Percentiles rank a stretch among this genome's conserved stretches.
Evolutionary conservation across 768 basidiomycete genomes (phyloP).

Genomic region (Hericium erinaceus): DNA sequence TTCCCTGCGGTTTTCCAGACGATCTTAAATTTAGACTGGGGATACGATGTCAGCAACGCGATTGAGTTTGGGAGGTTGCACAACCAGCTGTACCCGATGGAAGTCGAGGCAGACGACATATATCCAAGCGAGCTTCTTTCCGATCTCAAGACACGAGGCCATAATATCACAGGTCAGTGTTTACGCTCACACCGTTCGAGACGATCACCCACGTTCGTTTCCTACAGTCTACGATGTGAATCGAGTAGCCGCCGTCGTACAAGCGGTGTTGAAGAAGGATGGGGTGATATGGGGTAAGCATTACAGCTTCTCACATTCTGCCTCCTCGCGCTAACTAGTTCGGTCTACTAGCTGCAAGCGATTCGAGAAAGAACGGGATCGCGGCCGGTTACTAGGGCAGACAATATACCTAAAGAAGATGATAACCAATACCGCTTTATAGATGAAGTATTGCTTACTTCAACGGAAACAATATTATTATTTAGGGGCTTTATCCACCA

Average conservation of each 20-base stretch:
- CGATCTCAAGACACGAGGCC: constrained; percentile 51
- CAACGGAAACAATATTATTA: too few relatives aligned
- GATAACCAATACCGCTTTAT: too few relatives aligned
- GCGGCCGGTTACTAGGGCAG: constrained; percentile 66
- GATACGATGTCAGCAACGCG: constrained; percentile 66
- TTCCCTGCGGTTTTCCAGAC: constrained; percentile 74
- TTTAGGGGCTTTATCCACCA: too few relatives aligned
- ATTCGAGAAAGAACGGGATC: constrained; percentile 89
- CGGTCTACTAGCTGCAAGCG: constrained; percentile 59
- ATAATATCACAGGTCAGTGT: constrained; percentile 55
- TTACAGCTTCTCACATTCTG: neutral
- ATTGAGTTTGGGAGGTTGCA: constrained; percentile 84
- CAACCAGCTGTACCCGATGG: constrained; percentile 70
- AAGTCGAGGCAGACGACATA: constrained; percentile 50
- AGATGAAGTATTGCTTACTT: too few relatives aligned
- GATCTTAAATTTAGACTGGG: constrained; percentile 73
- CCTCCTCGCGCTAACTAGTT: neutral
- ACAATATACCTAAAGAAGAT: too few relatives aligned
- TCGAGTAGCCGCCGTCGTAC: constrained; percentile 68
- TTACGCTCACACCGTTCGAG: neutral
- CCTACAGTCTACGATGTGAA: constrained; percentile 52
- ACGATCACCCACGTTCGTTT: neutral
- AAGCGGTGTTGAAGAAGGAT: constrained; percentile 47
- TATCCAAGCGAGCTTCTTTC: constrained; percentile 50
- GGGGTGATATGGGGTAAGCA: constrained; percentile 56